These are phyloP conservation scores for Globisporangium apiculatum DNA, from an alignment of 352 stramenopile genomes.

Conservation along the genomic window DNA sequence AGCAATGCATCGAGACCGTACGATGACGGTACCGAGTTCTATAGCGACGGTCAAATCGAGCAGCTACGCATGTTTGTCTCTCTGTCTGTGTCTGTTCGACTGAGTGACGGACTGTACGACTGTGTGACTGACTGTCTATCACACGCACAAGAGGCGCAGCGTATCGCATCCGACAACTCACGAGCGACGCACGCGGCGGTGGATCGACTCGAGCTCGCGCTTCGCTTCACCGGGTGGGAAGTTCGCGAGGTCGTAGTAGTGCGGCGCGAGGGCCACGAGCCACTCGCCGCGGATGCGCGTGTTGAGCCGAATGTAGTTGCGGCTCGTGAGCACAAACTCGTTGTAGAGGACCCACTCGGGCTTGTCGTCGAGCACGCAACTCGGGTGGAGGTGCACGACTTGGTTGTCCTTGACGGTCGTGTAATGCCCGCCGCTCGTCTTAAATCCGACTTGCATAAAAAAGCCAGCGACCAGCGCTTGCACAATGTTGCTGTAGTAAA, in stretches of 20 bases:
- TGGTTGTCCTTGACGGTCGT: constrained; percentile 99
- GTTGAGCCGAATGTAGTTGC: constrained; percentile 98
- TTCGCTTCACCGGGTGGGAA: constrained; percentile 96
- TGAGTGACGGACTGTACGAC: no score
- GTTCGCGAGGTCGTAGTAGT: constrained; percentile 98
- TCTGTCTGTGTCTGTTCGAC: background rate
- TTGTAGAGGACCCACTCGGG: constrained; percentile 98
- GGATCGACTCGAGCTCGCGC: constrained; percentile 89
- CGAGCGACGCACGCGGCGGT: constrained; percentile 37
- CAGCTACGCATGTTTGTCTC: background rate
- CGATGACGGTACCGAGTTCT: no score
- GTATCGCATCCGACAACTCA: no score
- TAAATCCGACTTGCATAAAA: constrained; percentile 97
- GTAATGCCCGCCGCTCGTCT: constrained; percentile 88
- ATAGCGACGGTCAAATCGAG: no score
- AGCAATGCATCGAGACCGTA: background rate
- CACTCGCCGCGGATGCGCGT: constrained; percentile 92
- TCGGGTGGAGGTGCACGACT: constrained; percentile 95
- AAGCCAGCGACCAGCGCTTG: constrained; percentile 93
- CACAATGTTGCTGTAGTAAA: constrained; percentile 93
- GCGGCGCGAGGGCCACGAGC: constrained; percentile 90
- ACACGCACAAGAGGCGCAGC: no score
- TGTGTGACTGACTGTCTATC: no score
- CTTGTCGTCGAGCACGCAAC: constrained; percentile 94
- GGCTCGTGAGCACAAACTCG: constrained; percentile 98